Evolutionary conservation across 2,329 filamentous ascomycete genomes (phyloP).

Genomic region (Akanthomyces lecanii): DNA sequence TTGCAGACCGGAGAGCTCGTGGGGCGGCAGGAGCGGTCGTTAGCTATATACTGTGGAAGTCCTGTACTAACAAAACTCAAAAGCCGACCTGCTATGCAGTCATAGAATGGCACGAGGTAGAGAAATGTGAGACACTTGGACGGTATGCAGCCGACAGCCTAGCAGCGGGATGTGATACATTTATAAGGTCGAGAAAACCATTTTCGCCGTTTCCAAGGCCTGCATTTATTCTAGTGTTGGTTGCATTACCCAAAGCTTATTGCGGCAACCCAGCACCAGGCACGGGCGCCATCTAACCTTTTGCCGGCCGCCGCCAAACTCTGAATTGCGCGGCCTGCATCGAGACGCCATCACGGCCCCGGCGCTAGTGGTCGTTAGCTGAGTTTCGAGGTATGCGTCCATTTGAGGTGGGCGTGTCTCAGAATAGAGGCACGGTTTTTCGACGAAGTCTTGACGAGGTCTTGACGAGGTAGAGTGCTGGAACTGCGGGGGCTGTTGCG

Average conservation of each 20-base stretch:
- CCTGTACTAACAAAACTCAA: neutral
- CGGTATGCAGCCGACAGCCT: neutral
- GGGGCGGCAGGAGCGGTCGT: no score
- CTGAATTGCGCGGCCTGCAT: neutral
- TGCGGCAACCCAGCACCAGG: neutral
- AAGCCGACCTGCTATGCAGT: neutral
- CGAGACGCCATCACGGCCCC: neutral
- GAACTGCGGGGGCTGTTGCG: no score
- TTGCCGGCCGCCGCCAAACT: neutral
- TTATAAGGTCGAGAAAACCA: neutral
- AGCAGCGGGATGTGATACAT: neutral
- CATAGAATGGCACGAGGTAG: neutral
- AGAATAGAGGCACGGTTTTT: neutral
- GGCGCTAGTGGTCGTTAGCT: neutral
- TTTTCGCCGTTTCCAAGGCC: neutral
- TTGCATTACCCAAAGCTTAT: neutral
- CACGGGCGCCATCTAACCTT: neutral
- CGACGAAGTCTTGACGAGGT: no score
- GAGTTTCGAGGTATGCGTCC: neutral
- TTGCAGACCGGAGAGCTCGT: neutral
- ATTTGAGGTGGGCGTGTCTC: constrained; percentile 5
- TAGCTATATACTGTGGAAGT: neutral
- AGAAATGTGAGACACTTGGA: neutral
- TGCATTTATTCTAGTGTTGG: neutral
- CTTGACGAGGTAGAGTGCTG: no score